Evolutionary conservation across 2,329 filamentous ascomycete genomes (phyloP), one percentile per base, ranked within the genome.

Genomic region (Magnaporthales sp.): DNA sequence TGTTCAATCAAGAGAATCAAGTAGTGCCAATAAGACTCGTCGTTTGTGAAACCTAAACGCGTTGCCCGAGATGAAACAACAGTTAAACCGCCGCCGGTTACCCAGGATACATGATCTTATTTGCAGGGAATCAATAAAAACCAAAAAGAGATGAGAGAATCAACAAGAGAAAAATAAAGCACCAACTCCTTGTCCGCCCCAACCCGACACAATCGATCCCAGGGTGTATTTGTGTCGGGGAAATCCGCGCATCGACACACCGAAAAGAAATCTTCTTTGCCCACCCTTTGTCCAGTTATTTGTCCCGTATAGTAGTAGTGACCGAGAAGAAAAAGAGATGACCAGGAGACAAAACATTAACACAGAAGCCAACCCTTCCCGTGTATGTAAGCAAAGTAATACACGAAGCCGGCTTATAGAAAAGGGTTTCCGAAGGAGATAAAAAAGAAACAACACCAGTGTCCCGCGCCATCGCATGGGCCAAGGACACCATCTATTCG

Each of bases 101-200:
- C 31, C 56, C 27, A 51, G 31, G 64, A 58, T 66, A 46, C 56
- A 63, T 63, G 19, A 26, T 62, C 64, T 62, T 66, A 66, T 66
- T 63, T 68, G 63, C 56, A 66, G 63, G 58, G 63, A 67, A 62
- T 51, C 63, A 31, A 38, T 27, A 67, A 63, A 66, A 29, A 32
- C 9, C 31, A 22, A n/a, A 32, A 56, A 56, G 38, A 64, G 24
- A 64, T 46, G 32, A 64, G 56, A 26, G 29, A 65, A 65, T n/a
- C 63, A 27, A 27, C 8, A 31, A 65, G 51, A 65, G 62, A 61
- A 68, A 51, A 66, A 63, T 60, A 65, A 63, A 31, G 31, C 32
- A 61, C 62, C 66, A 66, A 64, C 63, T 67, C 65, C 64, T 22
- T 26, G 30, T 22, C 61, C 61, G 61, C 61, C 61, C 61, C 29